Evolutionary conservation across 1,284 basidiomycete genomes (phyloP).

Genomic region (Ceratobasidium papillatum): DNA sequence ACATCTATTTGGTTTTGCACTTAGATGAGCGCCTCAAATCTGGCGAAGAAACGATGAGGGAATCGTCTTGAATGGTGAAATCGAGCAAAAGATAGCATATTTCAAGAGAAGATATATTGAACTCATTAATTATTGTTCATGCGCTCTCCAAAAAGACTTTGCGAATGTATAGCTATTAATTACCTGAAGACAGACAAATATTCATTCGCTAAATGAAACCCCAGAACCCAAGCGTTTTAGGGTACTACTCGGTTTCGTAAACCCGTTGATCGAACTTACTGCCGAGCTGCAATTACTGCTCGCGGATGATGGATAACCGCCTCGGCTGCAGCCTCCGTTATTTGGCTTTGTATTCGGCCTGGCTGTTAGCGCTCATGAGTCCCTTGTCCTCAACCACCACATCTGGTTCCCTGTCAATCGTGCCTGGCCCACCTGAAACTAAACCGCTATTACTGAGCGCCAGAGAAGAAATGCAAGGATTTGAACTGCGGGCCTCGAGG

Average conservation of each 20-base stretch:
- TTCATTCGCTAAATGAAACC: neutral
- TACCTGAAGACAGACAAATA: too few species aligned
- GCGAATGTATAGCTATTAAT: too few species aligned
- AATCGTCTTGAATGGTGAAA: too few species aligned
- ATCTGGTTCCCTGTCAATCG: neutral
- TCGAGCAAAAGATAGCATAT: too few species aligned
- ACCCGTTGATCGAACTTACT: neutral
- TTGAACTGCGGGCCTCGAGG: too few species aligned
- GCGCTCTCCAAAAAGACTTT: too few species aligned
- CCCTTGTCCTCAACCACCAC: neutral
- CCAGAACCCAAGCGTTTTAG: neutral
- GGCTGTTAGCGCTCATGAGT: neutral
- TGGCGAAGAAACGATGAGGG: too few species aligned
- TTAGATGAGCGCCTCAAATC: too few species aligned
- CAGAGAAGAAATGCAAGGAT: too few species aligned
- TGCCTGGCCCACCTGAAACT: neutral
- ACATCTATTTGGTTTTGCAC: too few species aligned
- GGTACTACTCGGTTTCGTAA: neutral
- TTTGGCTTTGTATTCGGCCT: neutral
- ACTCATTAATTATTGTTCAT: too few species aligned
- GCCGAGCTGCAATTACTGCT: neutral
- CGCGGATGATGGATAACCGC: neutral
- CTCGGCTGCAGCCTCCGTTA: neutral
- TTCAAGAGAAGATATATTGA: too few species aligned
- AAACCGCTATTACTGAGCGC: neutral